A percentile compares a stretch with the other conserved stretches of the same genome.
These are phyloP conservation scores for Helianthus annuus DNA, from an alignment of 129 eudicot species.

Conservation along the genomic window HanXRQr2.0-SUNRISE NC_035435.2:154708900-154709399, in stretches of 20 bases:
- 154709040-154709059: conserved; percentile 33
- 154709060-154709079: conserved; percentile 83
- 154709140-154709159: conserved; percentile 83
- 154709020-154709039: no score
- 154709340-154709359: background rate
- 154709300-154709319: background rate
- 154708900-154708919: conserved; percentile 70
- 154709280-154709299: no score
- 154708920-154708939: conserved; percentile 25
- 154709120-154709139: conserved; percentile 96
- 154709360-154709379: background rate
- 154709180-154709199: conserved; percentile 83
- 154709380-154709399: background rate
- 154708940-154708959: conserved; percentile 2
- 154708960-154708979: conserved; percentile 24
- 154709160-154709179: conserved; percentile 72
- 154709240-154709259: conserved; percentile 8
- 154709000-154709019: no score
- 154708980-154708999: conserved; percentile 53
- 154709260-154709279: conserved; percentile 10
- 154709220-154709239: conserved; percentile 28
- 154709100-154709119: conserved; percentile 93
- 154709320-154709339: background rate
- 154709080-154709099: conserved; percentile 84
- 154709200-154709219: conserved; percentile 26